phyloP scores from a whole-genome alignment of 1,284 basidiomycete genomes.

The Exobasidium cylindrosporum region DNA sequence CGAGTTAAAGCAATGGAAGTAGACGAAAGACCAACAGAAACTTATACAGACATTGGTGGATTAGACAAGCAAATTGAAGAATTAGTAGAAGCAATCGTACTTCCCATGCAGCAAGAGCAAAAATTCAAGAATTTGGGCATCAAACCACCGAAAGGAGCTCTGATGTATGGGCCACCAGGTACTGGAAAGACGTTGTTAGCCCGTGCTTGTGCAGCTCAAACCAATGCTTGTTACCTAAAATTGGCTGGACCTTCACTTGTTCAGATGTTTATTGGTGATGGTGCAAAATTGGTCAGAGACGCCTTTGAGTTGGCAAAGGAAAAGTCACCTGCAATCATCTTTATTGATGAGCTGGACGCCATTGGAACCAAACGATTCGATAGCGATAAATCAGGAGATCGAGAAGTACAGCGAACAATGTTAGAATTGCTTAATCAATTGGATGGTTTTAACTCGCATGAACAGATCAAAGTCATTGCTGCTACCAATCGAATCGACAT shows the following conservation, averaged over 20 bases:
- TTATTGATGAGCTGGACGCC: slow-evolving; percentile 99
- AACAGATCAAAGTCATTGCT: slow-evolving; percentile 97
- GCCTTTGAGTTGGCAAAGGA: slow-evolving; percentile 96
- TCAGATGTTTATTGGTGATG: slow-evolving; percentile 88
- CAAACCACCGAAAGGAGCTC: slow-evolving; percentile 71
- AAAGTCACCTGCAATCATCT: slow-evolving; percentile 95
- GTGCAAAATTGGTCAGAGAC: slow-evolving; percentile 97
- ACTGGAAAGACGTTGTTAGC: slow-evolving; percentile 97
- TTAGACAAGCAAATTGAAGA: slow-evolving; percentile 79
- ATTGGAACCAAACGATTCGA: slow-evolving; percentile 99
- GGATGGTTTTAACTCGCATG: slow-evolving; percentile 81
- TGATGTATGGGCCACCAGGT: slow-evolving; percentile 80
- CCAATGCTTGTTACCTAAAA: slow-evolving; percentile 77
- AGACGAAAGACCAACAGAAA: slow-evolving; percentile 74
- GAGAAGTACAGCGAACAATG: slow-evolving; percentile 99
- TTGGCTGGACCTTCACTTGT: slow-evolving; percentile 74
- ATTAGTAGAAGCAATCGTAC: slow-evolving; percentile 73
- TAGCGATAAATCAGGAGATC: slow-evolving; percentile 93
- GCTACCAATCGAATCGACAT: slow-evolving; percentile 99
- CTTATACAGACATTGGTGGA: slow-evolving; percentile 75
- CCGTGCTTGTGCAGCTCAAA: slow-evolving; percentile 78
- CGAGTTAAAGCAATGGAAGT: slow-evolving; percentile 91
- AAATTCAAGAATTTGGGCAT: slow-evolving; percentile 80
- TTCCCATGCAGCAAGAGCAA: slow-evolving; percentile 77
- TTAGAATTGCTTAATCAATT: slow-evolving; percentile 90